Evolutionary conservation across 768 basidiomycete genomes (phyloP), one percentile per base, ranked within the genome.

Genomic region (Mycena kentingensis): DNA sequence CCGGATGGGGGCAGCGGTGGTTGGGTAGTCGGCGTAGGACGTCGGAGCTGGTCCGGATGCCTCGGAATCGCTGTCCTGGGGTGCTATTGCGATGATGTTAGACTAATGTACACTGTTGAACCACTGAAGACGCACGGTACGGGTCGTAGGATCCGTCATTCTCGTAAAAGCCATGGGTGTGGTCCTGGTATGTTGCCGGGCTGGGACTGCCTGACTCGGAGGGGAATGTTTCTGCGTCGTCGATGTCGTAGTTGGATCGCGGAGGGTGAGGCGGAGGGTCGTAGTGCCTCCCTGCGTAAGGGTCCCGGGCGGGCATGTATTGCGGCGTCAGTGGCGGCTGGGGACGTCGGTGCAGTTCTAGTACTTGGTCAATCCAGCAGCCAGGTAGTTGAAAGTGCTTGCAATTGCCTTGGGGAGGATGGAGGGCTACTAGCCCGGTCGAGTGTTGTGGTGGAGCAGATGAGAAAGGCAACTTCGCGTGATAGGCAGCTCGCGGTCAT

Each of bases 1-100:
- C 41, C 85, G 82, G 43, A 84, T 81, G 35, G 72, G 29, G 34
- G 25, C 22, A 10, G 36, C 37, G 16, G 26, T 15, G 18, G 19
- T 48, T 8, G 29, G 34, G 47, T 55, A 60, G 18, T 60, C 58
- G 48, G 50, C 52, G 39, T 52, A 55, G 16, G 58, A 54, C 1
- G 57, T 47, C 21, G 53, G n/a, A 1, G 49, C 28, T 7, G 51
- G 41, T 1, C 53, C 53, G 22, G 58, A 63, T 91, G 90, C 79
- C 58, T 93, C 91, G 16, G 90, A 92, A 69, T 93, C 91, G 27
- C 87, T 91, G 70, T 93, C 91, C 68, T 80, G 86, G 55, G 83
- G 82, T 43, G 84, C 89, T 90, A 63, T n/a, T 48, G 43, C 31
- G 36, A 8, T 48, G 42, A 26, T 18, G 41, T 24, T 25, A 39